A percentile compares a stretch with the other conserved stretches of the same genome.
phyloP scores from a whole-genome alignment of 768 basidiomycete species.

The Clavulina sp. region DNA sequence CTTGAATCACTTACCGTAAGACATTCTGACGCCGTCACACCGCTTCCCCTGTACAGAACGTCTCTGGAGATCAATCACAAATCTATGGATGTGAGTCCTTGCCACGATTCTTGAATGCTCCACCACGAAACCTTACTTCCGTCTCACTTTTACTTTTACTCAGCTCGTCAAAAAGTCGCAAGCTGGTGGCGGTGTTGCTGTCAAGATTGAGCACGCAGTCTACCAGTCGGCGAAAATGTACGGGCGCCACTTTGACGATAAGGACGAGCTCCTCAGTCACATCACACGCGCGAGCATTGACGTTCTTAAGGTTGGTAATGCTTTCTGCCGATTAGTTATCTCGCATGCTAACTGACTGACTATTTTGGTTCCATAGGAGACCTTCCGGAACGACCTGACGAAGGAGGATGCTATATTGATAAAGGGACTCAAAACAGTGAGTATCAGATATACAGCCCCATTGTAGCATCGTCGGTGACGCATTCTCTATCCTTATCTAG shows the following conservation, averaged over 20 bases:
- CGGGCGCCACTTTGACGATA: constrained; percentile 89
- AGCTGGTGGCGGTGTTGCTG: constrained; percentile 90
- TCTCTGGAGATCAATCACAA: constrained; percentile 98
- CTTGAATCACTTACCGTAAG: constrained; percentile 2
- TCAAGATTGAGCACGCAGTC: constrained; percentile 95
- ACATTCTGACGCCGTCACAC: neutral
- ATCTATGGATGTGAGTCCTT: constrained; percentile 44
- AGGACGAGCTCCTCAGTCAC: constrained; percentile 83
- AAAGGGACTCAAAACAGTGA: constrained; percentile 64
- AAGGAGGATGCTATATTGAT: constrained; percentile 90
- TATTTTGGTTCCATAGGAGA: constrained; percentile 36
- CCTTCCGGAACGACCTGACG: constrained; percentile 77
- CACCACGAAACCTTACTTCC: neutral
- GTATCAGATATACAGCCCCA: no score
- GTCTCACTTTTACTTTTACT: constrained; percentile 5
- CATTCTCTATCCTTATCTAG: no score
- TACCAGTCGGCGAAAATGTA: constrained; percentile 93
- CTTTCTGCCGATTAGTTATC: constrained; percentile 4
- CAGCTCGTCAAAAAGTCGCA: constrained; percentile 85
- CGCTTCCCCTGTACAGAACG: constrained; percentile 36
- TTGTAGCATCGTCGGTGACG: no score
- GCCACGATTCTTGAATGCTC: neutral
- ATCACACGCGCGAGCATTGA: constrained; percentile 90
- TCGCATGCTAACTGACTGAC: no score
- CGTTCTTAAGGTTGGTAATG: constrained; percentile 60